A percentile compares a stretch with the other conserved stretches of the same genome.
phyloP scores from a whole-genome alignment of 345 rosid genomes.

The Melastoma malabathricum region DNA sequence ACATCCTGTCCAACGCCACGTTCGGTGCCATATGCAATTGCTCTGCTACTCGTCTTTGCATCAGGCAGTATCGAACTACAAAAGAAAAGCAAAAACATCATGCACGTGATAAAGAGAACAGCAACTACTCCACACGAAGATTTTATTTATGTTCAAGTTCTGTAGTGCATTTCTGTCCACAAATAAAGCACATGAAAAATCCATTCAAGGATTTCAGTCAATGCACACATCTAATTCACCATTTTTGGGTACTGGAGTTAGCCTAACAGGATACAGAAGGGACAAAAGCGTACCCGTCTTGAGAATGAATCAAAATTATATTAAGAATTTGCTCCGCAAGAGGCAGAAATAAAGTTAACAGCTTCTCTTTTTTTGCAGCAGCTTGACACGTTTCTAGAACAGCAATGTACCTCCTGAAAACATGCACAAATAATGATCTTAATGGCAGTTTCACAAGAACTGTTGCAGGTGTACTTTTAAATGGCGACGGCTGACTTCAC shows the following conservation, averaged over 20 bases:
- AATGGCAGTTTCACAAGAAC: too few relatives aligned
- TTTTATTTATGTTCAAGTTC: too few relatives aligned
- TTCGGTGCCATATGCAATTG: slow-evolving; percentile 26
- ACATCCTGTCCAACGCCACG: slow-evolving; percentile 30
- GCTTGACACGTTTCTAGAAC: slow-evolving; percentile 92
- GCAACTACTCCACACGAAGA: too few relatives aligned
- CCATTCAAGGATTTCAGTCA: too few relatives aligned
- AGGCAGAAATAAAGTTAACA: slow-evolving; percentile 54
- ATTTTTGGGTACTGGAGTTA: not conserved
- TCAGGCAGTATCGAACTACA: slow-evolving; percentile 36
- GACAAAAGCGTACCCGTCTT: slow-evolving; percentile 45
- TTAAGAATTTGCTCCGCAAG: slow-evolving; percentile 68
- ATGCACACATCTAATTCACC: not conserved
- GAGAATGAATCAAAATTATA: slow-evolving; percentile 63
- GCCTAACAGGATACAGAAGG: not conserved
- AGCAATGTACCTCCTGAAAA: slow-evolving; percentile 76
- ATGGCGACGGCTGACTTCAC: too few relatives aligned
- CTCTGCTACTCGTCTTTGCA: slow-evolving; percentile 14
- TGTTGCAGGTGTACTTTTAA: too few relatives aligned
- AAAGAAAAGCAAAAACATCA: slow-evolving; percentile 5
- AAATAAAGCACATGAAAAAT: too few relatives aligned
- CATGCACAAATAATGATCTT: not conserved
- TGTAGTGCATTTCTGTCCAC: too few relatives aligned
- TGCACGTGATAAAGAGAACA: not conserved
- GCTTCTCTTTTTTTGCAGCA: slow-evolving; percentile 64